Conservation (phyloP, 306 rosid genomes). For the Begonia masoniana region DNA sequence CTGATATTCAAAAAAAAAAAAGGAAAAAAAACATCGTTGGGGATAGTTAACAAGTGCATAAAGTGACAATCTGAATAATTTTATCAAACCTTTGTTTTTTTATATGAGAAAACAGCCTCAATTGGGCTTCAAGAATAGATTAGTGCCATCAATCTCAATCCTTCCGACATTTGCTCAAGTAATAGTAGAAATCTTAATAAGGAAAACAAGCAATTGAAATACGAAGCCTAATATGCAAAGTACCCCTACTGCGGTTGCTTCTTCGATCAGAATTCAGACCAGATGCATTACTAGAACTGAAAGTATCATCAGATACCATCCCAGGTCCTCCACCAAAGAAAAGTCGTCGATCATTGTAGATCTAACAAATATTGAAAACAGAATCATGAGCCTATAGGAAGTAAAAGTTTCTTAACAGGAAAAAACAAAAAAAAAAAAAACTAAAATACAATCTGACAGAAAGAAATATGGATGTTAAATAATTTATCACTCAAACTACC, state of each 20-base stretch:
- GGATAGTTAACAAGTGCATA: background rate
- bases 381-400: background rate
- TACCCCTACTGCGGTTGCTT: slow-evolving; percentile 86
- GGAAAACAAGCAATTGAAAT: background rate
- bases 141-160: too few relatives aligned
- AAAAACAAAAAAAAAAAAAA: too few relatives aligned
- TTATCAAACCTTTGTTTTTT: too few relatives aligned
- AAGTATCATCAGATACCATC: slow-evolving; percentile 57
- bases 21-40: too few relatives aligned
- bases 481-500: slow-evolving; percentile 21
- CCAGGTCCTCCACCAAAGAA: slow-evolving; percentile 94
- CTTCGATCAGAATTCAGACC: slow-evolving; percentile 59
- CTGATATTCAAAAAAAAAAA: background rate
- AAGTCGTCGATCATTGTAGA: slow-evolving; percentile 87
- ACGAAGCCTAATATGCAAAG: slow-evolving; percentile 11
- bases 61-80: too few relatives aligned
- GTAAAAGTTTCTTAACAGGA: too few relatives aligned
- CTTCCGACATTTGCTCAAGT: background rate
- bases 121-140: too few relatives aligned
- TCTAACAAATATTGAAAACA: slow-evolving; percentile 25
- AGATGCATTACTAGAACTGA: slow-evolving; percentile 44
- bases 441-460: too few relatives aligned
- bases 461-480: too few relatives aligned
- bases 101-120: too few relatives aligned
- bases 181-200: background rate